These are phyloP conservation scores for Epichloe typhina DNA, from an alignment of 2,329 filamentous ascomycete species.

Conservation along the genomic window DNA sequence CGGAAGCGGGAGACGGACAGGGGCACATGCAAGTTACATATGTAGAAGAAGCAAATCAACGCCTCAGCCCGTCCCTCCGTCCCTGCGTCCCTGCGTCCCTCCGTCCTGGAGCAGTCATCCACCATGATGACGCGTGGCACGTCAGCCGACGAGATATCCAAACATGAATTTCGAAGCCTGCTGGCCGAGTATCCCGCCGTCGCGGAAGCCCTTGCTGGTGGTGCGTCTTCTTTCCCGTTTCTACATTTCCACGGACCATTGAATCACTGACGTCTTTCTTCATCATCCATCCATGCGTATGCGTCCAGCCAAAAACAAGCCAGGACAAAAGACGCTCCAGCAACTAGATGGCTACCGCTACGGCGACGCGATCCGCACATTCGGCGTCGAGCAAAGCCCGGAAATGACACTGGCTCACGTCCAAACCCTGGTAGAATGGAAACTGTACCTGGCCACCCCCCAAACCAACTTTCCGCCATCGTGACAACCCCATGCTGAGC, in stretches of 20 bases:
- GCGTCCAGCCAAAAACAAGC: slow-evolving; percentile 18
- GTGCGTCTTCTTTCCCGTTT: slow-evolving; percentile 21
- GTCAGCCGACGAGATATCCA: slow-evolving; percentile 13
- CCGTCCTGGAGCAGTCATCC: neutral
- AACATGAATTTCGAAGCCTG: slow-evolving; percentile 21
- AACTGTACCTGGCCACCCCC: slow-evolving; percentile 39
- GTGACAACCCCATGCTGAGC: neutral
- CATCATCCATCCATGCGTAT: neutral
- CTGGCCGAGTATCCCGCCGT: slow-evolving; percentile 27
- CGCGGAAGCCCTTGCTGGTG: slow-evolving; percentile 33
- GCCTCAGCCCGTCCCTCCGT: neutral
- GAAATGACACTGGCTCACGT: slow-evolving; percentile 44
- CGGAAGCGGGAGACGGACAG: too few species aligned
- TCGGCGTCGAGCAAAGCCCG: slow-evolving; percentile 23
- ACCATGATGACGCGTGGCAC: neutral
- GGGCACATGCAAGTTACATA: too few species aligned
- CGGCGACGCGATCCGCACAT: slow-evolving; percentile 32
- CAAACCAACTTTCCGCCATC: neutral
- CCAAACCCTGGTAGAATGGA: slow-evolving; percentile 53
- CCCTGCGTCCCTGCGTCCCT: too few species aligned
- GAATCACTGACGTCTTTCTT: neutral
- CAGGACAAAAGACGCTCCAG: slow-evolving; percentile 35
- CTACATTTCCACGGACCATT: too few species aligned
- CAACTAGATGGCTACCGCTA: slow-evolving; percentile 51
- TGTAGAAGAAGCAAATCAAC: too few species aligned